These are phyloP conservation scores for Fusarium euwallaceae DNA, from an alignment of 2,329 filamentous ascomycete genomes.

Conservation along the genomic window DNA sequence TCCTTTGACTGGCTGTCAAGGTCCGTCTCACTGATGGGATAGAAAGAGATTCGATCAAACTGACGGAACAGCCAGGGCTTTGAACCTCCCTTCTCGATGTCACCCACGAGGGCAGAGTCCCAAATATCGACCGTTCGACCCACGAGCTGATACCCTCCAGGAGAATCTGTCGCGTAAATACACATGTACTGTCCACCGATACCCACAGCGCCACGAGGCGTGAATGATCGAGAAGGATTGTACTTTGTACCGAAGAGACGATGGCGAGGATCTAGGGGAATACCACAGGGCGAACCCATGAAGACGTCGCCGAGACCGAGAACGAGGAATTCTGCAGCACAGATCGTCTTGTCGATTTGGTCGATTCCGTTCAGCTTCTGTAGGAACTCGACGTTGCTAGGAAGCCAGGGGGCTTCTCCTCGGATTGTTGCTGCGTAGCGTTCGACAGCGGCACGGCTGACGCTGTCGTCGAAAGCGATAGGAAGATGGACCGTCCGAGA, in stretches of 20 bases:
- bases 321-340: constrained; percentile 53
- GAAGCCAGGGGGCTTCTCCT: constrained; percentile 71
- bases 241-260: constrained; percentile 55
- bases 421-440: constrained; percentile 74
- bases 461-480: constrained; percentile 55
- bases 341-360: constrained; percentile 44
- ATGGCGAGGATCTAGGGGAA: constrained; percentile 53
- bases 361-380: constrained; percentile 51
- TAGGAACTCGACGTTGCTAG: constrained; percentile 71
- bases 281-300: constrained; percentile 53
- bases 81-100: neutral
- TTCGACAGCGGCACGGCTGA: constrained; percentile 64
- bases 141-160: constrained; percentile 55
- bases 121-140: constrained; percentile 53
- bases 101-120: constrained; percentile 37
- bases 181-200: constrained; percentile 56
- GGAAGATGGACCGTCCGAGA: constrained; percentile 53
- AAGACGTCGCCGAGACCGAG: constrained; percentile 57
- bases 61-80: constrained; percentile 48
- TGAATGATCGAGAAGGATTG: constrained; percentile 54
- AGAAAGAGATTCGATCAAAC: constrained; percentile 53
- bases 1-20: constrained; percentile 42
- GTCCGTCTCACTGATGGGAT: constrained; percentile 45
- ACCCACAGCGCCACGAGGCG: constrained; percentile 52
- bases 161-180: constrained; percentile 55